These are phyloP conservation scores for Pyracantha coccinea DNA, from an alignment of 331 rosid genomes.

Conservation along the genomic window DNA sequence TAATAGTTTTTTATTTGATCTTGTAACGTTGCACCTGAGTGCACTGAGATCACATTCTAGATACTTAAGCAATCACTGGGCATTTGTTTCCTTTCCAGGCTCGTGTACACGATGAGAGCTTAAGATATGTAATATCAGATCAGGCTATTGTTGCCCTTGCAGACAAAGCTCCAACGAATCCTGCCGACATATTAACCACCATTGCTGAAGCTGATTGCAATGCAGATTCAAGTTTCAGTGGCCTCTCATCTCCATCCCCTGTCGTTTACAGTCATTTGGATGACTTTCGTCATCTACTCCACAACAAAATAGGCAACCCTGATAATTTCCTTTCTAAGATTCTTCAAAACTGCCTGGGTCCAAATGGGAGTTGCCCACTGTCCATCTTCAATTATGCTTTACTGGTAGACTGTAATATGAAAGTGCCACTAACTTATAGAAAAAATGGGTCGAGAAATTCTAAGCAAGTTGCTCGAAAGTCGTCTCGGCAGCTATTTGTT, in stretches of 20 bases:
- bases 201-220: conserved; percentile 56
- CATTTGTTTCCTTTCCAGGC: conserved; percentile 60
- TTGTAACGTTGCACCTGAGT: not conserved
- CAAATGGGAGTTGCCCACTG: conserved; percentile 73
- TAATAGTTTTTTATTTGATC: not conserved
- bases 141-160: conserved; percentile 79
- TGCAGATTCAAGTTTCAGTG: conserved; percentile 36
- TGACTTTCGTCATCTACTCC: conserved; percentile 55
- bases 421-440: conserved; percentile 38
- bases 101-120: conserved; percentile 90
- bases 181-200: conserved; percentile 34
- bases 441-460: conserved; percentile 33
- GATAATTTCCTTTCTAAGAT: conserved; percentile 45
- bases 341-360: conserved; percentile 80
- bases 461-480: conserved; percentile 47
- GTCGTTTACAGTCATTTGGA: conserved; percentile 66
- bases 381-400: conserved; percentile 70
- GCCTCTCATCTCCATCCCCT: conserved; percentile 59
- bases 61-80: conserved; percentile 10
- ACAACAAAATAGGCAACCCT: conserved; percentile 34
- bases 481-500: conserved; percentile 84
- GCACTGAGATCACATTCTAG: not conserved
- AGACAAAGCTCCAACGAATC: conserved; percentile 34
- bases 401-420: conserved; percentile 47
- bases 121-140: conserved; percentile 75